Evolutionary conservation across 2,329 filamentous ascomycete species (phyloP), one percentile per base, ranked within the genome.

Genomic region (Diaporthe nobilis): DNA sequence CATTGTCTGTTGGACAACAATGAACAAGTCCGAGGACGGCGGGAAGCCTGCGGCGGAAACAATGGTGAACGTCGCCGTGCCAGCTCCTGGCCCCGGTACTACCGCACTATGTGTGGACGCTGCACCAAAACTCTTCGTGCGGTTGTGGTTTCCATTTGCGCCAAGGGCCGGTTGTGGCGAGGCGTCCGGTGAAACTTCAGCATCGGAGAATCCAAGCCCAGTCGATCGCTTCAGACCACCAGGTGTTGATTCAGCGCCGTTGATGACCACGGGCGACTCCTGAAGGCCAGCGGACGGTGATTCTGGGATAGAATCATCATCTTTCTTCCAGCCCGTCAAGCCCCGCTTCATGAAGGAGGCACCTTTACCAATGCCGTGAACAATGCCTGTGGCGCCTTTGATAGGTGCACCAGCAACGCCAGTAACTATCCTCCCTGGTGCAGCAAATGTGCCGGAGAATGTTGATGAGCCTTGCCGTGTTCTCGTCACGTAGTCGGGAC

Each of bases 271-370:
- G 5, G 73, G 73, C 13, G 76, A 77, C 25, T 77, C 76, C 17
- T 71, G 73, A 31, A 77, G 73, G 28, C 70, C 68, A 31, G 39
- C 39, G 34, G 55, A 39, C 34, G 72, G 72, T 28, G 75, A 75
- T 61, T 71, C 60, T 47, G 68, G 42, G 31, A 85, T 82, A 4
- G 86, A 86, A 17, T 86, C 83, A 8, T 88, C 88, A 28, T 90
- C 89, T 71, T 91, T 91, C 83, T 94, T 94, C 82, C 92, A 91
- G 75, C 93, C 89, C 81, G 93, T 93, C 84, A 98, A 92, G 25
- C 95, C 95, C 77, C 95, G 94, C 79, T 94, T 94, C 78, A 99
- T 88, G 88, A 98, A 98, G 0, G 94, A 96, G 8, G 95, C 97
- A 61, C 95, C 96, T 83, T 94, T 97, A 78, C 95, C 92, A 47